Base-by-base conservation (phyloP, 208 protist species). In the Borovskyia barvae region DNA sequence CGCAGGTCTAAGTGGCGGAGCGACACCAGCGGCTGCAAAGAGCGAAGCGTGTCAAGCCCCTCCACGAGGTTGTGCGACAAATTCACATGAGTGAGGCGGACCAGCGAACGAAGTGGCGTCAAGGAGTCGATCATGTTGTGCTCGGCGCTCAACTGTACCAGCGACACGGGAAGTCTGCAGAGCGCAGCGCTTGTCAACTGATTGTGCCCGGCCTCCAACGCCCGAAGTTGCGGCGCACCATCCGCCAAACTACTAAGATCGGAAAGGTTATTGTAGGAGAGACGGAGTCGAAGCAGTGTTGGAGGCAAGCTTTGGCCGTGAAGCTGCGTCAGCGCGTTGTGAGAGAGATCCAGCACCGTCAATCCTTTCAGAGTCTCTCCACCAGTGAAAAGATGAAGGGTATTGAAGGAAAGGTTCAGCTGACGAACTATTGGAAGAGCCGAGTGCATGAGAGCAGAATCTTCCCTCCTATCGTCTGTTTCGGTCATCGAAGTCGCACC, bases 371-470 rank as follows among this genome's bases (percentile, higher is more conserved):
- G 59, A 19, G 58, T 41, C 33, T 86, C 75, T 0, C 77, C 80
- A 5, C 82, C 83, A 30, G 64, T 56, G 64, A 93, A 93, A 48
- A 72, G 45, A 42, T 77, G 82, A 5, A 93, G 76, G 0, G 68
- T 62, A 63, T 93, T 93, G 68, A 82, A 69, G 7, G 86, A 86
- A 22, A 93, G 55, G 65, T 88, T 73, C n/a, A 93, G 59, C 5
- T 52, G 45, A 3, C 55, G 62, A 24, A 91, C 69, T 25, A 67
- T 20, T n/a, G 51, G 53, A 42, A 71, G 39, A n/a, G 43, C 43
- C 6, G 62, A 26, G n/a, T n/a, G n/a, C n/a, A n/a, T n/a, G n/a
- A n/a, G n/a, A n/a, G n/a, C n/a, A n/a, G n/a, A n/a, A n/a, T n/a
- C n/a, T n/a, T n/a, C n/a, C n/a, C n/a, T n/a, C n/a, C n/a, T n/a